Evolutionary conservation across 192 early-diverging fungal species (phyloP), one percentile per base, ranked within the genome.

Genomic region (Gaertneriomyces semiglobifer): DNA sequence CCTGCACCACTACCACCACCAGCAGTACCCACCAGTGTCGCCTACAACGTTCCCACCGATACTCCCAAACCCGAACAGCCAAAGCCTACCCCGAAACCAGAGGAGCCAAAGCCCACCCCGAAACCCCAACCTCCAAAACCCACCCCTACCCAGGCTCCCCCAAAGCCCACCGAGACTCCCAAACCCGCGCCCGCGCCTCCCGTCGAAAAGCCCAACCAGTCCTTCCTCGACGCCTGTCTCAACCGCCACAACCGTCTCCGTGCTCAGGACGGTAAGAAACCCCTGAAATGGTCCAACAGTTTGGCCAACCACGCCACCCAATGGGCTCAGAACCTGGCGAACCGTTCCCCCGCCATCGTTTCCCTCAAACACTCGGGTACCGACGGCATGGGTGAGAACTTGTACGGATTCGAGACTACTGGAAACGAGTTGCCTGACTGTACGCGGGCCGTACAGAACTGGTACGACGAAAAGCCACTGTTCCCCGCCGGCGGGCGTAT

Each of bases 171-270:
- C 5, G 16, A 14, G 5, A 16, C 12, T 8, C 56, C n/a, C n/a
- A 16, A 58, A 38, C 56, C 56, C 16, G 18, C 16, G 3, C n/a
- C 48, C 48, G 12, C n/a, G n/a, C 6, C 53, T 33, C 18, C n/a
- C 14, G n/a, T 58, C 53, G 25, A 33, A 33, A 33, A 33, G 25
- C 50, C 39, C 44, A 66, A 19, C 4, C 14, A 14, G 14, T 58
- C 56, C 14, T 45, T 58, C 54, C 39, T 33, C 54, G 16, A 7
- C 56, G 65, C 39, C 11, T 66, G 65, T 33, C 65, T 66, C 43
- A 45, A 38, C 53, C 11, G 43, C 44, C 65, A 66, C 65, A 66
- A 66, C 65, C 10, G 8, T 44, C 14, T 58, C 3, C 65, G 65
- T 16, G 41, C 41, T 18, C 54, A 66, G 40, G 53, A 56, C 44